These are phyloP conservation scores for Cladorrhinum samala DNA, from an alignment of 495 filamentous ascomycete species.

Conservation along the genomic window DNA sequence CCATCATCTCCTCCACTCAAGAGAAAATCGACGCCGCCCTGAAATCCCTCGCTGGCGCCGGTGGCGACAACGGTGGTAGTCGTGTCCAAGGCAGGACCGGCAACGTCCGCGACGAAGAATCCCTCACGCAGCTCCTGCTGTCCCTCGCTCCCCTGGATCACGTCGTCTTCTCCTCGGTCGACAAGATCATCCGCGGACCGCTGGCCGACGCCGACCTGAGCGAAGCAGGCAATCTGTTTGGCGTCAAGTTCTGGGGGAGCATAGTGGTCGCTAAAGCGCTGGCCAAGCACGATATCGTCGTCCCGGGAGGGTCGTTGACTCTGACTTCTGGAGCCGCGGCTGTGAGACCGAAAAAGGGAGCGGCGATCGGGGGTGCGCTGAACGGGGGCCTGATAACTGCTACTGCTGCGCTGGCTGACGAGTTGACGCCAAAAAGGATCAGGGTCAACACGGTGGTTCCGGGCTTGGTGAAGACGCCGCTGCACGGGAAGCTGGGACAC, in stretches of 20 bases:
- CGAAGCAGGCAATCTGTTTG: slow-evolving; percentile 34
- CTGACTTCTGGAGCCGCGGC: slow-evolving; percentile 45
- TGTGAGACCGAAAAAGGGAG: slow-evolving; percentile 34
- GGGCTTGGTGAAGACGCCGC: slow-evolving; percentile 47
- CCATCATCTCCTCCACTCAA: slow-evolving; percentile 43
- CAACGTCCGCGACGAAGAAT: slow-evolving; percentile 34
- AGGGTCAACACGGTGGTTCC: slow-evolving; percentile 52
- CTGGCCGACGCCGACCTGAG: slow-evolving; percentile 32
- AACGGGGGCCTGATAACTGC: slow-evolving; percentile 35
- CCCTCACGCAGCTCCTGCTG: slow-evolving; percentile 27
- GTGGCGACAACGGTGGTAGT: no score
- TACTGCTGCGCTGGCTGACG: slow-evolving; percentile 44
- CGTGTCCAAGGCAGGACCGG: slow-evolving; percentile 29
- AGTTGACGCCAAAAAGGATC: slow-evolving; percentile 40
- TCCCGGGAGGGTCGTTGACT: slow-evolving; percentile 42
- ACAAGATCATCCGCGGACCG: slow-evolving; percentile 38
- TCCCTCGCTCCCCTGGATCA: slow-evolving; percentile 35
- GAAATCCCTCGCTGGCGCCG: slow-evolving; percentile 16
- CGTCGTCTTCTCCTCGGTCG: slow-evolving; percentile 39
- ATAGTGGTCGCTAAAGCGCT: slow-evolving; percentile 29
- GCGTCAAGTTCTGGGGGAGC: slow-evolving; percentile 43
- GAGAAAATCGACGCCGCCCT: slow-evolving; percentile 27
- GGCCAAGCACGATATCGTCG: slow-evolving; percentile 36
- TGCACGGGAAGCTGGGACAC: slow-evolving; percentile 34
- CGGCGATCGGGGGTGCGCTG: slow-evolving; percentile 27